A percentile compares a stretch with the other conserved stretches of the same genome.
These are phyloP conservation scores for Coemansia sp. DNA, from an alignment of 192 early-diverging fungal species.

Conservation along the genomic window DNA sequence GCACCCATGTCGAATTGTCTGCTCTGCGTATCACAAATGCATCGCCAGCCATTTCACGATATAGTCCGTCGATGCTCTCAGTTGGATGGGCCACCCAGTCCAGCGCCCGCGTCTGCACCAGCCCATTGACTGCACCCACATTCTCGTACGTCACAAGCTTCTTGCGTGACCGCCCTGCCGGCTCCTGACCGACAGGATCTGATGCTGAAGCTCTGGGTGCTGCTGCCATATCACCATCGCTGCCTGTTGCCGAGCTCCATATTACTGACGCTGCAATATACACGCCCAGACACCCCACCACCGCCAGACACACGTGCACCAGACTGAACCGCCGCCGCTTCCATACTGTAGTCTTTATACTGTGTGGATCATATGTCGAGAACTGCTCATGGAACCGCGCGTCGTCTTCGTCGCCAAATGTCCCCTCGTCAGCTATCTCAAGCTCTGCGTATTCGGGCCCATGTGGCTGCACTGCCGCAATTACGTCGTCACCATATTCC, in stretches of 20 bases:
- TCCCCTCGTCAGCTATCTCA: constrained; percentile 21
- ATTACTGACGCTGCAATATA: constrained; percentile 18
- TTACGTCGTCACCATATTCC: constrained; percentile 7
- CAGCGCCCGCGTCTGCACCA: constrained; percentile 34
- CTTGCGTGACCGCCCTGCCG: constrained; percentile 32
- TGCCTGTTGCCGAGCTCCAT: constrained; percentile 18
- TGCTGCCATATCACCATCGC: not conserved
- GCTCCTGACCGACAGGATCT: not conserved
- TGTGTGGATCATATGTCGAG: constrained; percentile 30
- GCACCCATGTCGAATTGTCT: constrained; percentile 40
- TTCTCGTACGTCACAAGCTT: constrained; percentile 47
- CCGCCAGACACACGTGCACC: constrained; percentile 30
- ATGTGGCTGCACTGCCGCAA: constrained; percentile 5
- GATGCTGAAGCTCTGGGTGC: constrained; percentile 4
- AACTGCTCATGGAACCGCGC: constrained; percentile 47
- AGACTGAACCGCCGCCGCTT: constrained; percentile 45
- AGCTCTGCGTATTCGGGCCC: constrained; percentile 39
- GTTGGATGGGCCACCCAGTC: constrained; percentile 50
- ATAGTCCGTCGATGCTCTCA: constrained; percentile 39
- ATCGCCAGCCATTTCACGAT: constrained; percentile 21
- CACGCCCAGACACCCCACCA: constrained; percentile 34
- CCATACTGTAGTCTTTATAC: constrained; percentile 29
- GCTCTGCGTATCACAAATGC: constrained; percentile 31
- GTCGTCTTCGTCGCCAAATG: constrained; percentile 43
- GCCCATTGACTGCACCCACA: constrained; percentile 18